Evolutionary conservation across 495 filamentous ascomycete species (phyloP).

Genomic region (Cladorrhinum samala): DNA sequence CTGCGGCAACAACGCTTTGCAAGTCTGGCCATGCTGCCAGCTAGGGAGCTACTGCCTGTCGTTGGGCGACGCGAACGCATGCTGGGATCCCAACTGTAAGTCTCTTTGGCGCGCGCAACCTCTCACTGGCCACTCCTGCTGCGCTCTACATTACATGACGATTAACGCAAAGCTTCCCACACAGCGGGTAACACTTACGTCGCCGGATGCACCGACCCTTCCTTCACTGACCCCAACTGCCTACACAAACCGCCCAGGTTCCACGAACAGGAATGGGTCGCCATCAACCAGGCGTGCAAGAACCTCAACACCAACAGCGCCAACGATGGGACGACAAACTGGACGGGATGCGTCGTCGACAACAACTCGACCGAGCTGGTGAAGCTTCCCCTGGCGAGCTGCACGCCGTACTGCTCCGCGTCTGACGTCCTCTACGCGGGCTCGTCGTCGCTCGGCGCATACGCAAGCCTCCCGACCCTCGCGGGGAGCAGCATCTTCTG

Average conservation of each 20-base stretch:
- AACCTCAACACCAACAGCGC: conserved; percentile 10
- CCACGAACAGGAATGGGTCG: conserved; percentile 19
- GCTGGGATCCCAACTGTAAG: conserved; percentile 15
- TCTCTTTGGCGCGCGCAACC: background rate
- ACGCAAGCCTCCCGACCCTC: conserved; percentile 13
- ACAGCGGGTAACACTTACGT: conserved; percentile 19
- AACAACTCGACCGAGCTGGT: conserved; percentile 13
- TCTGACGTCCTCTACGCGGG: conserved; percentile 14
- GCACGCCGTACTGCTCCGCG: conserved; percentile 16
- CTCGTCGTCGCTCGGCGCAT: conserved; percentile 14
- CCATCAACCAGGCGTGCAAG: conserved; percentile 20
- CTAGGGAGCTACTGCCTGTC: conserved; percentile 14
- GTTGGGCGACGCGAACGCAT: conserved; percentile 16
- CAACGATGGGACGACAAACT: conserved; percentile 6
- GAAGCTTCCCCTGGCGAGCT: conserved; percentile 16
- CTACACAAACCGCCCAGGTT: conserved; percentile 11
- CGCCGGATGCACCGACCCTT: conserved; percentile 21
- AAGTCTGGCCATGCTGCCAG: conserved; percentile 18
- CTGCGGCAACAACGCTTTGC: conserved; percentile 14
- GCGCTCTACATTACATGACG: background rate
- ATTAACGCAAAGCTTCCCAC: background rate
- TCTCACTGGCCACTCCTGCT: background rate
- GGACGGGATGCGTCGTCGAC: conserved; percentile 16
- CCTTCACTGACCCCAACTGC: conserved; percentile 16
- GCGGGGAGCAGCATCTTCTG: conserved; percentile 18